A percentile compares a stretch with the other conserved stretches of the same genome.
Evolutionary conservation across 352 stramenopile genomes (phyloP).

Genomic region (Globisporangium cederbergense): DNA sequence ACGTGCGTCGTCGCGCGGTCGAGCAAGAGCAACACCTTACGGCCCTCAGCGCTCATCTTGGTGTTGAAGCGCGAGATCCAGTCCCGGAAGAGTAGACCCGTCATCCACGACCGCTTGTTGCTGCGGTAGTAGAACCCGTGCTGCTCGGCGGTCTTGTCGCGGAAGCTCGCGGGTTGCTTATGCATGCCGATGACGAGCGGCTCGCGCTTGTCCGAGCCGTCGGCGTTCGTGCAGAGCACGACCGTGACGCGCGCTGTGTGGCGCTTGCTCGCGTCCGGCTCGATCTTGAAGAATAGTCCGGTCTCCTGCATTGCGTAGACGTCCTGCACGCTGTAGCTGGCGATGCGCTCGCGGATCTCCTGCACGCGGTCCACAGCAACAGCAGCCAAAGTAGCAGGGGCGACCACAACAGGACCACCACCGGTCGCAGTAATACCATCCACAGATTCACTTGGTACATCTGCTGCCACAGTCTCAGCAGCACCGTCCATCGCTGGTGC

Average conservation of each 20-base stretch:
- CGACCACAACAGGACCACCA: not conserved
- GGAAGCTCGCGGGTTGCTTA: conserved; percentile 14
- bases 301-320: conserved; percentile 19
- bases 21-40: conserved; percentile 19
- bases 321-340: conserved; percentile 12
- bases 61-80: conserved; percentile 18
- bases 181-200: conserved; percentile 15
- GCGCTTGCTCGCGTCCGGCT: conserved; percentile 7
- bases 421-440: not conserved
- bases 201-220: conserved; percentile 15
- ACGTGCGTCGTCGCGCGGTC: conserved; percentile 18
- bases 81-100: conserved; percentile 15
- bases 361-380: not conserved
- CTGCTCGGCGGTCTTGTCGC: conserved; percentile 7
- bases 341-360: not conserved
- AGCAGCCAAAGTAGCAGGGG: not conserved
- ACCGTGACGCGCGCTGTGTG: conserved; percentile 7
- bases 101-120: conserved; percentile 20
- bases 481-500: not conserved
- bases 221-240: conserved; percentile 16
- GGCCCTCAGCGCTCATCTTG: conserved; percentile 11
- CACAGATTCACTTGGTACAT: not conserved
- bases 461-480: not conserved
- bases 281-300: conserved; percentile 16
- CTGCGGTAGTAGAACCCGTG: conserved; percentile 18